These are phyloP conservation scores for Pythium utonaiense DNA, from an alignment of 352 stramenopile species.

Conservation along the genomic window DNA sequence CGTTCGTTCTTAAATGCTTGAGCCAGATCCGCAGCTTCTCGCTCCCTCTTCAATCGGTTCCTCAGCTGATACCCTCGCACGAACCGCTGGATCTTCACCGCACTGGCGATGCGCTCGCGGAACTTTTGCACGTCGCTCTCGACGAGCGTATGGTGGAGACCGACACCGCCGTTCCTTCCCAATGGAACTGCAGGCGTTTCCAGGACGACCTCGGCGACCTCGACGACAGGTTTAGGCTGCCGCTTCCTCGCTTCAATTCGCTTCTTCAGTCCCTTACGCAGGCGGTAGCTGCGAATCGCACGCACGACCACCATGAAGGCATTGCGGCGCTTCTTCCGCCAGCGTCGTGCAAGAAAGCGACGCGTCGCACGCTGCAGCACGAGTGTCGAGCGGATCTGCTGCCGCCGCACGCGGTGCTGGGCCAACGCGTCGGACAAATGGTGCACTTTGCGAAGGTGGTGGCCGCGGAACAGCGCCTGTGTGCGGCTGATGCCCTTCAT, in stretches of 20 bases:
- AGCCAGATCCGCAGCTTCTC: slow-evolving; percentile 6
- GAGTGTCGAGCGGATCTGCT: slow-evolving; percentile 9
- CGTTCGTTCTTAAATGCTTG: slow-evolving; percentile 25
- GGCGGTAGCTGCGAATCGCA: slow-evolving; percentile 13
- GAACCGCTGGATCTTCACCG: slow-evolving; percentile 35
- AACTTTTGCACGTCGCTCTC: slow-evolving; percentile 9
- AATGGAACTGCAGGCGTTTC: background rate
- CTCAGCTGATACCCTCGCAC: slow-evolving; percentile 33
- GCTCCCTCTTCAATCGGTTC: slow-evolving; percentile 15
- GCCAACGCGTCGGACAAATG: slow-evolving; percentile 18
- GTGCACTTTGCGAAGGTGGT: slow-evolving; percentile 25
- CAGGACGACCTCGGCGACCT: background rate
- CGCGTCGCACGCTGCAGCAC: slow-evolving; percentile 22
- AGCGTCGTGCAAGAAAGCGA: slow-evolving; percentile 5
- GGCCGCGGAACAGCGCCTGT: slow-evolving; percentile 25
- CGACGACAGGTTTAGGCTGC: background rate
- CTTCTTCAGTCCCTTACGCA: slow-evolving; percentile 11
- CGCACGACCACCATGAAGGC: slow-evolving; percentile 15
- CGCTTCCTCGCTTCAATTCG: slow-evolving; percentile 5
- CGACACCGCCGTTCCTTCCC: background rate
- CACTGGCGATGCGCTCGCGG: slow-evolving; percentile 21
- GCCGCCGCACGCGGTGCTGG: slow-evolving; percentile 8
- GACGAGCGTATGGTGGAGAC: slow-evolving; percentile 7
- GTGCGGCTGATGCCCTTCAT: slow-evolving; percentile 25
- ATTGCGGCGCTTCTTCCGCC: slow-evolving; percentile 14